Base-by-base conservation (phyloP, 805 yeast genomes). In the Yarrowia sp. region DNA sequence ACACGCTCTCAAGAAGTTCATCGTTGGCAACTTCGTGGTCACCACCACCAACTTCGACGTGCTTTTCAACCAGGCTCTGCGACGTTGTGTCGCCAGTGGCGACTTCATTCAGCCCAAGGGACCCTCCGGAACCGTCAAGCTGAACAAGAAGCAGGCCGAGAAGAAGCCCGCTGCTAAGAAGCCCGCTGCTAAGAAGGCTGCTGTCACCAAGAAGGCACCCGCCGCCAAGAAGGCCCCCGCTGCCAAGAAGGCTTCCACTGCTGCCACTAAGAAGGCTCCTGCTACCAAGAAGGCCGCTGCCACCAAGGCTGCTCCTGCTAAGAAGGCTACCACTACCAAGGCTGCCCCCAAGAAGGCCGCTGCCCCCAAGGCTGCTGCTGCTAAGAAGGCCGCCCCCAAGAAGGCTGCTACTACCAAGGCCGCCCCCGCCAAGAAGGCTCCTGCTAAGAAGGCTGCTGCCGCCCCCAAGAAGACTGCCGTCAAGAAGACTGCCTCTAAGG, bases 41-140 rank as follows among this genome's bases (percentile, higher is more conserved):
- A 80, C 81, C 52, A 80, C 88, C n/a, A 65, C 82, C 62, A 86
- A 81, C 75, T 90, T 90, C 73, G 96, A 90, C 74, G 77, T 86
- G 56, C 83, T 85, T 72, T 88, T 91, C 81, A 90, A 90, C 73
- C 66, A 70, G 28, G 95, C 96, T 26, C 80, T 90, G 72, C 86
- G 87, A 79, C 87, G 85, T 75, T 96, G 96, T 69, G 93, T 91
- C 67, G 85, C 82, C 67, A 74, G 84, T n/a, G 93, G 89, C 54
- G 88, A 83, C 62, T 89, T 90, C 69, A 74, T 82, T 51, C 96
- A 89, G 78, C 96, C 96, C 74, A 90, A 90, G 79, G 96, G 96
- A 54, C 87, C 96, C 19, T 86, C 96, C 12, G 96, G 96, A 58
- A 90, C 96, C 52, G 84, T 90, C 68, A 89, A 90, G 77, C 75